Conservation (phyloP, 2,329 filamentous ascomycete genomes). For the Bipolaris zeicola region DNA sequence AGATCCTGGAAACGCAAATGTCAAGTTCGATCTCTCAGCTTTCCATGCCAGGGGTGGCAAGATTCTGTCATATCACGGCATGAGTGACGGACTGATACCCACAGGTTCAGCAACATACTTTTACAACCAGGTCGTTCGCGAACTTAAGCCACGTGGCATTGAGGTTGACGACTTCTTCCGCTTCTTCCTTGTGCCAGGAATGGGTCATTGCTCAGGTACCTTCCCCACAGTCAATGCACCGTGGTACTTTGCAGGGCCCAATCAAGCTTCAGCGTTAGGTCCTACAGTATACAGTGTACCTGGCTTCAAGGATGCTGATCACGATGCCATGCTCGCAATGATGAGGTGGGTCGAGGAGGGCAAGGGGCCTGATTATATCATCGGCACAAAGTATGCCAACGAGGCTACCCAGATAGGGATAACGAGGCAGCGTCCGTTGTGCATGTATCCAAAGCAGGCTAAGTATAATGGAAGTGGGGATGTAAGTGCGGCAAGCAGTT, state of each 20-base stretch:
- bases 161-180: constrained; percentile 50
- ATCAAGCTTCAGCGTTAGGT: constrained; percentile 12
- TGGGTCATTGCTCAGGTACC: constrained; percentile 52
- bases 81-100: constrained; percentile 55
- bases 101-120: constrained; percentile 59
- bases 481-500: constrained; percentile 29
- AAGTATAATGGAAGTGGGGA: constrained; percentile 39
- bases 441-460: constrained; percentile 43
- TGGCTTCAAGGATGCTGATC: constrained; percentile 44
- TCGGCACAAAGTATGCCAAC: constrained; percentile 37
- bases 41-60: constrained; percentile 54
- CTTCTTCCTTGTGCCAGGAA: constrained; percentile 53
- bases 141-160: constrained; percentile 43
- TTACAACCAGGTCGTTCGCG: constrained; percentile 53
- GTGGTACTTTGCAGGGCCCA: constrained; percentile 53
- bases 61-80: constrained; percentile 52
- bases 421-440: constrained; percentile 40
- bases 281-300: constrained; percentile 32
- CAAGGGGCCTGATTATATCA: constrained; percentile 48
- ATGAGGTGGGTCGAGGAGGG: constrained; percentile 54
- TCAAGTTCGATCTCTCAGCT: constrained; percentile 55
- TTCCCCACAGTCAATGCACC: constrained; percentile 45
- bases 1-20: constrained; percentile 58
- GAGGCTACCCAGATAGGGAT: constrained; percentile 29
- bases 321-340: constrained; percentile 55